Evolutionary conservation across 164 flowering plant species (phyloP).

Genomic region (Sedum album): DNA sequence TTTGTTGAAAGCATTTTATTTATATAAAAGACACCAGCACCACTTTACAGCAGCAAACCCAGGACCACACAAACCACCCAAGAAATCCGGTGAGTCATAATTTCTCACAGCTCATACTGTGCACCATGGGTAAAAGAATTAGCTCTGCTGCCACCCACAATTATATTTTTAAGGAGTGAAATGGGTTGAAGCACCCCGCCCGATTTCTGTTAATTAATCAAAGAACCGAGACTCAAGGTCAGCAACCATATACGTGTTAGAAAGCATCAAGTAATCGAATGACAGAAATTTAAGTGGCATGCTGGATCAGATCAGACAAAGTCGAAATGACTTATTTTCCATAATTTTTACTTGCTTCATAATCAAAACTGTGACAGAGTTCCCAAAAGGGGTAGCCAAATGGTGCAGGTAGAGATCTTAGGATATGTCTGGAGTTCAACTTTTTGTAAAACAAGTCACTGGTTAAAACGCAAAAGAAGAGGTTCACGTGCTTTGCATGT

Average conservation of each 20-base stretch:
- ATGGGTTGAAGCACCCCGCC: background rate
- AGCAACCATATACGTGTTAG: background rate
- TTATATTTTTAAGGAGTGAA: background rate
- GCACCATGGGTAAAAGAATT: background rate
- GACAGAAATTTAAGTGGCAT: background rate
- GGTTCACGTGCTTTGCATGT: no score
- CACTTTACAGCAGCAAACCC: background rate
- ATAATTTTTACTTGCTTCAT: background rate
- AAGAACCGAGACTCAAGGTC: background rate
- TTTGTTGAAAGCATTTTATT: background rate
- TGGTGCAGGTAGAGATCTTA: no score
- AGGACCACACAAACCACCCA: background rate
- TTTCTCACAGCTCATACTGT: background rate
- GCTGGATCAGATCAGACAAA: background rate
- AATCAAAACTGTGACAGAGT: no score
- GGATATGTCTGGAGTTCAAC: no score
- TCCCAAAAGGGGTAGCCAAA: no score
- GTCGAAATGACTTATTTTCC: no score
- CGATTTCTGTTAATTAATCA: background rate
- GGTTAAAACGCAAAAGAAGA: no score
- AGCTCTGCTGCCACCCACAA: slow-evolving; percentile 5
- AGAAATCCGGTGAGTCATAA: background rate
- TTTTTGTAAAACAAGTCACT: no score
- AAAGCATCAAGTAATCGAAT: background rate
- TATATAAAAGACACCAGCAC: background rate